Evolutionary conservation across 2,329 filamentous ascomycete genomes (phyloP), one percentile per base, ranked within the genome.

Genomic region (Colletotrichum ledebouriae): DNA sequence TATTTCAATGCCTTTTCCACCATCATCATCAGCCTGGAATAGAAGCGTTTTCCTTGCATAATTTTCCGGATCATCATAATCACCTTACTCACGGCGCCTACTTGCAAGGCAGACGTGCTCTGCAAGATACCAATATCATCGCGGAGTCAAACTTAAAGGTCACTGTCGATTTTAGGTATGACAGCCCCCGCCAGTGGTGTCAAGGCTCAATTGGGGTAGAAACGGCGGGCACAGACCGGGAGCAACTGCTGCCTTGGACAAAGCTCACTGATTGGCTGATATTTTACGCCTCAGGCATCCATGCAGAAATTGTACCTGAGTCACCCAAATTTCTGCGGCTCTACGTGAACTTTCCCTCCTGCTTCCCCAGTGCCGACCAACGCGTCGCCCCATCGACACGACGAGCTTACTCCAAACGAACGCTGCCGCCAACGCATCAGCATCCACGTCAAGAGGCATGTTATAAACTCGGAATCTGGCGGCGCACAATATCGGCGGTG

Each of bases 281-380:
- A 22, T 5, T 4, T 44, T 1, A 10, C 17, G 47, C 70, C 68
- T 71, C 50, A 71, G 70, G 70, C 70, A 71, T 7, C 49, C 68
- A 10, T 71, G 70, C 70, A 71, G 70, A 65, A 65, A 66, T 63
- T 47, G 59, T 56, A 60, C 64, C 55, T 50, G 63, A 68, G 70
- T 71, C 68, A 71, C 58, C 50, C 70, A 67, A 71, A 71, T 65
- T 71, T 71, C 70, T 67, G 42, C 57, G 41, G 56, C 60, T 59
- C 64, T 56, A 59, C 53, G 52, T 59, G 64, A 71, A 71, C 70
- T 71, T 67, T 71, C 70, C 69, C 59, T 71, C 69, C 59, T 71
- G 49, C 63, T 59, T 59, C 59, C 67, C 63, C 59, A 61, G 63
- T 60, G 64, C 47, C 55, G 64, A 63, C 53, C 55, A 56, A 70